phyloP scores from a whole-genome alignment of 2,329 filamentous ascomycete genomes.

The Colletotrichum shisoi region DNA sequence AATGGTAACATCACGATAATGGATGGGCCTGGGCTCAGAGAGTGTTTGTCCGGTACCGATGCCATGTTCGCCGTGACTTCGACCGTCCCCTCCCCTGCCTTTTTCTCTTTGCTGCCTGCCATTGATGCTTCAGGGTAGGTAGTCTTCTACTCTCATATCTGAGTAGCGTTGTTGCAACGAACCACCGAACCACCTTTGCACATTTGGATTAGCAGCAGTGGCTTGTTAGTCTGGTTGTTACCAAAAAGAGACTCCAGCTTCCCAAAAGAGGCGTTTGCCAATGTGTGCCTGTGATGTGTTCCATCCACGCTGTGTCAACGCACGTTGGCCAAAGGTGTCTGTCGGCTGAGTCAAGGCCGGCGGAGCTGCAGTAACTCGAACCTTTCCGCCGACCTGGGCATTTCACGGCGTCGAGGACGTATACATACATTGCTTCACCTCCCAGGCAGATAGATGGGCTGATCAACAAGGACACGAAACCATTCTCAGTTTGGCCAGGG shows the following conservation, averaged over 20 bases:
- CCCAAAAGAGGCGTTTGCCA: background rate
- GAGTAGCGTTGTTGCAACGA: background rate
- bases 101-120: background rate
- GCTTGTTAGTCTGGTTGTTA: background rate
- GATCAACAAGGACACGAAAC: background rate
- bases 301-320: background rate
- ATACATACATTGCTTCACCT: background rate
- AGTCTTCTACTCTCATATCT: background rate
- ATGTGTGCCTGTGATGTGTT: background rate
- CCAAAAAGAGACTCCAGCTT: background rate
- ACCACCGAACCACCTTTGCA: background rate
- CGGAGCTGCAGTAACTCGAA: background rate
- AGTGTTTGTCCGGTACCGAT: background rate
- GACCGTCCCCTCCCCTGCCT: background rate
- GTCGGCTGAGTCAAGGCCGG: background rate
- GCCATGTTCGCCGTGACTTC: background rate
- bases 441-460: background rate
- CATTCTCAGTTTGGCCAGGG: background rate
- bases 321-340: background rate
- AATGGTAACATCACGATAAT: constrained; percentile 27
- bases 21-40: constrained; percentile 31
- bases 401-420: background rate
- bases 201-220: background rate
- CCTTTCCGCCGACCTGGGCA: background rate
- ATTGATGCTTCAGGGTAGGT: background rate